Evolutionary conservation across 768 basidiomycete genomes (phyloP), one percentile per base, ranked within the genome.

Genomic region (Bullera alba): DNA sequence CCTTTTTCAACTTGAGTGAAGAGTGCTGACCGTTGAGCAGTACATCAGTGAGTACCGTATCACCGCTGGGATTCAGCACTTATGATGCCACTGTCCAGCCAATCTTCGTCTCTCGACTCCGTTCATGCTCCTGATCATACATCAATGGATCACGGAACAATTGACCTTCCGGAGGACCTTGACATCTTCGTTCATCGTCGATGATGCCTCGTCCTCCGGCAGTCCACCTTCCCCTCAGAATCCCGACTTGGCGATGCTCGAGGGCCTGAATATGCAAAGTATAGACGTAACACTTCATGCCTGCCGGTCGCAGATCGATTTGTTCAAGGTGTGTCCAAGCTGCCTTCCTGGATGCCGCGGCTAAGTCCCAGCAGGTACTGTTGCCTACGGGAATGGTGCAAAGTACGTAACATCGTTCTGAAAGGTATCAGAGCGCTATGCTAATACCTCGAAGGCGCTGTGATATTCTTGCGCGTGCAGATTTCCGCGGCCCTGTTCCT

Each of bases 381-480:
- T 14, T 60, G 17, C 58, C 61, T 4, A 57, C 58, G 8, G 61
- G 61, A 12, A 30, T 60, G 16, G 48, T 60, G 17, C 61, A 63
- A 42, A 57, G 61, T 63, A 27, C 36, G 58, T 53, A 8, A n/a
- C n/a, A n/a, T n/a, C 21, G 21, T 25, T 44, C 42, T 26, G 42
- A 15, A 12, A 29, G 42, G 12, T 25, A n/a, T n/a, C n/a, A n/a
- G n/a, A n/a, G n/a, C n/a, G n/a, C n/a, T n/a, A 44, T 23, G 2
- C 7, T 21, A 19, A 15, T n/a, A n/a, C 5, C 32, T 12, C n/a
- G 16, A 25, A 29, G 25, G 27, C 58, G 61, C 61, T 22, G 51
- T 50, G 16, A 51, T 58, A 21, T 45, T 63, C 16, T 28, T 63
- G 1, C 35, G 61, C 17, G 55, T 54, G 5, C 26, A 60, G 23